Percentiles rank a stretch among this genome's conserved stretches.
Evolutionary conservation across 2,329 filamentous ascomycete species (phyloP).

Genomic region (Westerdykella ornata): DNA sequence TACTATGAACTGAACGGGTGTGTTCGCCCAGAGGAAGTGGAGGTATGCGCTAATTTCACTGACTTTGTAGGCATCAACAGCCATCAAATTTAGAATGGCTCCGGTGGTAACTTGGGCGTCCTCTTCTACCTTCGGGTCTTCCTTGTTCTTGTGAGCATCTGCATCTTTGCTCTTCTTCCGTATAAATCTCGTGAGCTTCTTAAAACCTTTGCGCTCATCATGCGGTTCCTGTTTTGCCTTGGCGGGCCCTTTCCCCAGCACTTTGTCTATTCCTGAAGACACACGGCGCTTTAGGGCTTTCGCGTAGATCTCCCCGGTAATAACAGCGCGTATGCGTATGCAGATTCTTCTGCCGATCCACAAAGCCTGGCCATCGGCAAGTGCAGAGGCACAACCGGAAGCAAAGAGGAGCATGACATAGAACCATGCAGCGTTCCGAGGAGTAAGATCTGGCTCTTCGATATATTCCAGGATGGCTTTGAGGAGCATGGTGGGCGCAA

Average conservation of each 20-base stretch:
- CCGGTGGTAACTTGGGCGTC: constrained; percentile 84
- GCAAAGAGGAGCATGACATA: constrained; percentile 87
- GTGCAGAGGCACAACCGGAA: constrained; percentile 72
- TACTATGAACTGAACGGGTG: constrained; percentile 79
- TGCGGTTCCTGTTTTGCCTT: constrained; percentile 31
- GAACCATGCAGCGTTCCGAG: constrained; percentile 86
- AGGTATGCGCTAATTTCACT: constrained; percentile 90
- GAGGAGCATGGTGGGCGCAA: constrained; percentile 82
- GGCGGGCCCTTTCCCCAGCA: constrained; percentile 56
- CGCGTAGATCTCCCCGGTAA: constrained; percentile 94
- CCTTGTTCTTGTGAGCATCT: constrained; percentile 34
- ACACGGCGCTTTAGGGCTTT: constrained; percentile 91
- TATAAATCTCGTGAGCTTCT: constrained; percentile 50
- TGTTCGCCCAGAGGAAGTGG: constrained; percentile 89
- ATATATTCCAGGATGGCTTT: constrained; percentile 91
- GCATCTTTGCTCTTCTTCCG: constrained; percentile 46
- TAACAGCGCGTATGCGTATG: constrained; percentile 85
- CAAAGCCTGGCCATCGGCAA: constrained; percentile 77
- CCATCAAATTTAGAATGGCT: constrained; percentile 99
- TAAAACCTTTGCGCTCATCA: constrained; percentile 40
- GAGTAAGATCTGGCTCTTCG: constrained; percentile 69
- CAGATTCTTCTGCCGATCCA: constrained; percentile 94
- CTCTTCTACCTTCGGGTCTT: constrained; percentile 23
- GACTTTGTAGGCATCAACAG: constrained; percentile 98
- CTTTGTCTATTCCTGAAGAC: constrained; percentile 64